Base-by-base conservation (phyloP, 2,329 filamentous ascomycete species). In the Alternaria sp. region DNA sequence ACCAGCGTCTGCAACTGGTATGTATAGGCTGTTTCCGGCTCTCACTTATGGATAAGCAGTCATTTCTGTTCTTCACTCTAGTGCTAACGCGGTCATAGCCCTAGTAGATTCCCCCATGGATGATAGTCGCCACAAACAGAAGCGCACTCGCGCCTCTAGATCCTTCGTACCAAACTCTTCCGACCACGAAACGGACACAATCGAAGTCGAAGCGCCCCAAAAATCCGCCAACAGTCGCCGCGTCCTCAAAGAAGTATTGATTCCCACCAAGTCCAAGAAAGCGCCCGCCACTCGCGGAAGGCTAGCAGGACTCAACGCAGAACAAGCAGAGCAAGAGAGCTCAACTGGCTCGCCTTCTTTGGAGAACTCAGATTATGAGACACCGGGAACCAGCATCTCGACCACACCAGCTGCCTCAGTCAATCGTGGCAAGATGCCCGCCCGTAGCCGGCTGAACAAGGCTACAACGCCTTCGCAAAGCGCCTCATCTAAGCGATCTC, bases 311-410 rank as follows among this genome's bases (percentile, higher is more conserved):
- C 48, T 52, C 14, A 67, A 54, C 41, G 57, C 49, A 42, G 60
- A 60, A 46, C 62, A 57, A 53, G 43, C 49, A 3, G 68, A 63
- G 7, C 63, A 66, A 22, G 71, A 71, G 5, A 75, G 66, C 61
- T 75, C 75, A 3, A 64, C 69, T 11, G 69, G 61, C 18, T 75
- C 75, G 7, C 69, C 71, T n/a, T 77, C 75, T 5, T 56, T 76
- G 16, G 76, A 78, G 11, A 71, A 72, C 6, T 84, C 81, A 38
- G 85, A 82, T 18, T 85, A 84, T 68, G 87, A 87, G 59, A 91
- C 89, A 4, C 88, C 88, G 5, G 85, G 81, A 38, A 91, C 89
- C 20, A 89, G 86, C 74, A 81, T 83, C 54, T 79, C 81, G 47
- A 81, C 80, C 18, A 89, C 87, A 9, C 87, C 87, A 4, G 82